A percentile compares a stretch with the other conserved stretches of the same genome.
These are phyloP conservation scores for Beauveria sp. DNA, from an alignment of 2,329 filamentous ascomycete genomes.

Conservation along the genomic window DNA sequence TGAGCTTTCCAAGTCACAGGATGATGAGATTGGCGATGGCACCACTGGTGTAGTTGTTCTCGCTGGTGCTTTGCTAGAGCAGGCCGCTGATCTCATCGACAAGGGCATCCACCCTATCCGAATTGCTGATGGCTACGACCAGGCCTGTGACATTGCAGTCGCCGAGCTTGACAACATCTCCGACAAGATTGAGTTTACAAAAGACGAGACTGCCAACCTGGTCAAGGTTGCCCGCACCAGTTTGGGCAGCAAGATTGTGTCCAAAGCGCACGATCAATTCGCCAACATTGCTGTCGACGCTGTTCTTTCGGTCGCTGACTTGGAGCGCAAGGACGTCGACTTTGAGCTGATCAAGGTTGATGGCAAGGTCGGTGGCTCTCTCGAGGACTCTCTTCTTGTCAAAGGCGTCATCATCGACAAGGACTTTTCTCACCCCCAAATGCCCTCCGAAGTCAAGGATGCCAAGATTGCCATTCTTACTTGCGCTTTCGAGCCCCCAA, in stretches of 20 bases:
- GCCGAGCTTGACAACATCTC: slow-evolving; percentile 88
- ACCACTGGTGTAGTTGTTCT: slow-evolving; percentile 97
- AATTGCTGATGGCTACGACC: slow-evolving; percentile 96
- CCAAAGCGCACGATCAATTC: slow-evolving; percentile 97
- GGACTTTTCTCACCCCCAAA: slow-evolving; percentile 98
- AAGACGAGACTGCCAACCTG: slow-evolving; percentile 73
- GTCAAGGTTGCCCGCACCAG: slow-evolving; percentile 93
- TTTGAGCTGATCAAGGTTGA: slow-evolving; percentile 99
- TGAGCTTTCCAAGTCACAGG: slow-evolving; percentile 95
- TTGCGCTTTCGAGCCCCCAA: slow-evolving; percentile 96
- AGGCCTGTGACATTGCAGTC: slow-evolving; percentile 94
- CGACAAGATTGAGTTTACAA: slow-evolving; percentile 80
- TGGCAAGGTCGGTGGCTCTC: slow-evolving; percentile 88
- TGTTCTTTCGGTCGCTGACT: slow-evolving; percentile 89
- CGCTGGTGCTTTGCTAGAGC: slow-evolving; percentile 88
- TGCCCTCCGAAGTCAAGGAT: slow-evolving; percentile 91
- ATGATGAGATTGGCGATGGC: slow-evolving; percentile 97
- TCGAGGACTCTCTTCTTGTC: slow-evolving; percentile 90
- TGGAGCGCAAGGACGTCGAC: slow-evolving; percentile 94
- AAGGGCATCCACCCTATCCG: slow-evolving; percentile 99
- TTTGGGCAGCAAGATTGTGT: slow-evolving; percentile 97
- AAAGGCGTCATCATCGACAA: slow-evolving; percentile 99
- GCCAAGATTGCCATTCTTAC: slow-evolving; percentile 97
- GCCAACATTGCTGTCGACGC: slow-evolving; percentile 95
- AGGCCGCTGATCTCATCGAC: slow-evolving; percentile 95